phyloP scores from a whole-genome alignment of 129 eudicot species.

The Erigeron canadensis region DNA sequence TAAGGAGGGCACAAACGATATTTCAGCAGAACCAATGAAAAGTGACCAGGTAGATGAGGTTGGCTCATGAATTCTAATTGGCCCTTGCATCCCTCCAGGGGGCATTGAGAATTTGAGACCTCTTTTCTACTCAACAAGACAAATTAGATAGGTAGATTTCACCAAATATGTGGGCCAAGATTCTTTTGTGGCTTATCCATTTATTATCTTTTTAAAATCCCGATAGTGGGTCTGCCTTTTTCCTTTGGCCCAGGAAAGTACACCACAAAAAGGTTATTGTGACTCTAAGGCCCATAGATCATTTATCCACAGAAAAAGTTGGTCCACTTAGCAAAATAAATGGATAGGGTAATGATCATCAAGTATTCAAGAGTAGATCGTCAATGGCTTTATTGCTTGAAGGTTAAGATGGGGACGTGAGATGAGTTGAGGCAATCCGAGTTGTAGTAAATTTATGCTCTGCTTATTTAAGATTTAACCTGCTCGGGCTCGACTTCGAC shows the following conservation, averaged over 20 bases:
- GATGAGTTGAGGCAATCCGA: too few species aligned
- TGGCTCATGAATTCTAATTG: conserved; percentile 33
- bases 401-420: too few species aligned
- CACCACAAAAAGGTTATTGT: background rate
- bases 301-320: background rate
- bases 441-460: too few species aligned
- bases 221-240: background rate
- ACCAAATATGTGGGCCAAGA: conserved; percentile 28
- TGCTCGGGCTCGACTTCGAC: too few species aligned
- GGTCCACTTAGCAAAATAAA: too few species aligned
- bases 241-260: conserved; percentile 13
- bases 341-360: too few species aligned
- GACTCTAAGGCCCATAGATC: conserved; percentile 12
- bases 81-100: conserved; percentile 38
- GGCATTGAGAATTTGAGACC: conserved; percentile 18
- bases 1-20: conserved; percentile 10
- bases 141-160: conserved; percentile 22
- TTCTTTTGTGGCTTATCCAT: conserved; percentile 20
- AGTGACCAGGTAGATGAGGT: conserved; percentile 18
- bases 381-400: too few species aligned
- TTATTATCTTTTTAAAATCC: conserved; percentile 8
- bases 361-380: too few species aligned
- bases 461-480: too few species aligned
- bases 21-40: background rate
- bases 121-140: background rate